A percentile compares a stretch with the other conserved stretches of the same genome.
Evolutionary conservation across 2,329 filamentous ascomycete species (phyloP).

Genomic region (Sporothrix pallida): DNA sequence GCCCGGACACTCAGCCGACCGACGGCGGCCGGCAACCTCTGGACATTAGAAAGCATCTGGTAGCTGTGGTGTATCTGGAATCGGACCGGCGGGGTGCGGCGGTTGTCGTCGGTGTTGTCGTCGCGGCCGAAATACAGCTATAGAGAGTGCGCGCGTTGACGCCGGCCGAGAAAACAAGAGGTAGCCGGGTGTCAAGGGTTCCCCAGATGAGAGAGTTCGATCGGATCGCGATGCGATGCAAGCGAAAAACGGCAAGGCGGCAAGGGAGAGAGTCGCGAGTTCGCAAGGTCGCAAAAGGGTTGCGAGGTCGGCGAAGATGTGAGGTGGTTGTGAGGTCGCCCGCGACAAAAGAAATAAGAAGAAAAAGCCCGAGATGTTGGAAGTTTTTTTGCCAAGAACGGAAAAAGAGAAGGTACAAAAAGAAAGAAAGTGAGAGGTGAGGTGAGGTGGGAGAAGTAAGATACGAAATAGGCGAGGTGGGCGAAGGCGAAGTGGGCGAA

Average conservation of each 20-base stretch:
- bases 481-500: not conserved
- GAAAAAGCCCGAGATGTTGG: not conserved
- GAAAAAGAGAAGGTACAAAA: not conserved
- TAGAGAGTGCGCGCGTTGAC: not conserved
- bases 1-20: slow-evolving; percentile 25
- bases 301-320: not conserved
- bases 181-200: not conserved
- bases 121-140: not conserved
- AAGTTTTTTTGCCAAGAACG: not conserved
- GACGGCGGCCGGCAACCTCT: slow-evolving; percentile 30
- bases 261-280: not conserved
- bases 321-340: not conserved
- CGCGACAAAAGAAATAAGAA: not conserved
- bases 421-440: not conserved
- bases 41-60: slow-evolving; percentile 22
- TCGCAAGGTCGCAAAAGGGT: not conserved
- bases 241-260: not conserved
- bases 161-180: not conserved
- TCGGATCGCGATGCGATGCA: not conserved
- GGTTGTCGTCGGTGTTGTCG: not conserved
- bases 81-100: too few species aligned
- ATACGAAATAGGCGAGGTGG: not conserved
- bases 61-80: not conserved
- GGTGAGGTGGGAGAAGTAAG: not conserved
- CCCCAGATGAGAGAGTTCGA: not conserved